Conservation (phyloP, 2,329 filamentous ascomycete species). For the Pseudogymnoascus sp. region DNA sequence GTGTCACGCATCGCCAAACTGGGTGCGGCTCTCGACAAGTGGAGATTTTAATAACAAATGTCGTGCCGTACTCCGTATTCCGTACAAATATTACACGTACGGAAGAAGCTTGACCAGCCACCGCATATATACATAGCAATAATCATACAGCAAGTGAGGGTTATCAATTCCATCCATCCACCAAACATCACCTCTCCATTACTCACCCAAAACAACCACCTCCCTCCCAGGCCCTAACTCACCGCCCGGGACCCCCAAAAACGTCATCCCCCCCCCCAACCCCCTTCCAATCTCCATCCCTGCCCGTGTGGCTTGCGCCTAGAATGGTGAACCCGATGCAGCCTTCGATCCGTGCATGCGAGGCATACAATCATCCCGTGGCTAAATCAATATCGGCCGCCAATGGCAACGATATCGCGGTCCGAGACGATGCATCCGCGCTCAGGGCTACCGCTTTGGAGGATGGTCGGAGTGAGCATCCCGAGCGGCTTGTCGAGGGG, state of each 20-base stretch:
- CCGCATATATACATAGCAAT: background rate
- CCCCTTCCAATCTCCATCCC: background rate
- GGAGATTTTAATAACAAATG: background rate
- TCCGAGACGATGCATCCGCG: background rate
- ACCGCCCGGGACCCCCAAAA: background rate
- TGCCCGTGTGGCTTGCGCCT: background rate
- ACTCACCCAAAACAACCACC: background rate
- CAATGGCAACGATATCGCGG: background rate
- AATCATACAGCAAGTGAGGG: too few relatives aligned
- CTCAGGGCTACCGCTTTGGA: background rate
- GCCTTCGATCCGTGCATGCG: background rate
- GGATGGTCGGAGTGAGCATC: background rate
- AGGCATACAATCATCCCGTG: background rate
- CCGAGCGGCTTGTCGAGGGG: background rate
- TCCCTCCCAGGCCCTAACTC: background rate
- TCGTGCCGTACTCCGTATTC: background rate
- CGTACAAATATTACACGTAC: background rate
- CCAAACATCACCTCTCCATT: background rate
- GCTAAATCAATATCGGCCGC: background rate
- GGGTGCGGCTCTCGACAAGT: conserved; percentile 6
- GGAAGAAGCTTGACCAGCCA: background rate
- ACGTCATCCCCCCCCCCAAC: background rate
- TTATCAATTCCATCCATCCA: background rate
- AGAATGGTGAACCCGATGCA: background rate
- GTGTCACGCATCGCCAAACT: background rate